phyloP scores from a whole-genome alignment of 768 basidiomycete genomes.

The Amanita rimosa region DNA sequence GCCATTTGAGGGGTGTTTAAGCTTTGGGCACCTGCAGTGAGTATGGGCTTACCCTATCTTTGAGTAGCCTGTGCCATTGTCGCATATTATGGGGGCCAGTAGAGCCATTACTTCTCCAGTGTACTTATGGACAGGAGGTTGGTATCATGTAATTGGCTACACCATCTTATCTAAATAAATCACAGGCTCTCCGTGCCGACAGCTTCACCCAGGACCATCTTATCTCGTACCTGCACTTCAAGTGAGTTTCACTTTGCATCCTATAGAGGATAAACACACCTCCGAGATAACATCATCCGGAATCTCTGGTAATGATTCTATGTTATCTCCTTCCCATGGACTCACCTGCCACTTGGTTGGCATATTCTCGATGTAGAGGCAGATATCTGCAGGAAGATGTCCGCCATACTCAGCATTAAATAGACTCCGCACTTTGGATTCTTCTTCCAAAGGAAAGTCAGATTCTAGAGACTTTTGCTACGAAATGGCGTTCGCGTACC shows the following conservation, averaged over 20 bases:
- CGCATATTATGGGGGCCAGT: constrained; percentile 91
- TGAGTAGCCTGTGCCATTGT: constrained; percentile 95
- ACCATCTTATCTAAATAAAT: constrained; percentile 9
- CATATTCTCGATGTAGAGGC: constrained; percentile 61
- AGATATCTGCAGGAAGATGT: constrained; percentile 71
- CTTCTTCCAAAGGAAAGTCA: constrained; percentile 35
- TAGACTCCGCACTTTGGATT: constrained; percentile 45
- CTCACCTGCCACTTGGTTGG: constrained; percentile 66
- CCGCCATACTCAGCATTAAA: constrained; percentile 69
- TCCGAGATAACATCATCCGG: constrained; percentile 45
- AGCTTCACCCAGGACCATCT: constrained; percentile 10
- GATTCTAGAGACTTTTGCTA: background rate
- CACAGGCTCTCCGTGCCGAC: constrained; percentile 14
- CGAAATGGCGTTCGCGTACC: constrained; percentile 27
- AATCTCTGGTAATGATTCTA: constrained; percentile 53
- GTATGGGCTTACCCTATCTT: constrained; percentile 70
- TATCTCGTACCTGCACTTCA: constrained; percentile 14
- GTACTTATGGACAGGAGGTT: background rate
- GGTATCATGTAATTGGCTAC: constrained; percentile 12
- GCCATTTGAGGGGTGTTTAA: constrained; percentile 7
- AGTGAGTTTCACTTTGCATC: background rate
- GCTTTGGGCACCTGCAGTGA: constrained; percentile 1
- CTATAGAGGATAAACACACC: constrained; percentile 21
- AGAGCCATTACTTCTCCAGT: constrained; percentile 46
- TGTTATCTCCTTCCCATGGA: constrained; percentile 40